Conservation (phyloP, 2,329 filamentous ascomycete genomes). For the Coniochaeta prunicola region DNA sequence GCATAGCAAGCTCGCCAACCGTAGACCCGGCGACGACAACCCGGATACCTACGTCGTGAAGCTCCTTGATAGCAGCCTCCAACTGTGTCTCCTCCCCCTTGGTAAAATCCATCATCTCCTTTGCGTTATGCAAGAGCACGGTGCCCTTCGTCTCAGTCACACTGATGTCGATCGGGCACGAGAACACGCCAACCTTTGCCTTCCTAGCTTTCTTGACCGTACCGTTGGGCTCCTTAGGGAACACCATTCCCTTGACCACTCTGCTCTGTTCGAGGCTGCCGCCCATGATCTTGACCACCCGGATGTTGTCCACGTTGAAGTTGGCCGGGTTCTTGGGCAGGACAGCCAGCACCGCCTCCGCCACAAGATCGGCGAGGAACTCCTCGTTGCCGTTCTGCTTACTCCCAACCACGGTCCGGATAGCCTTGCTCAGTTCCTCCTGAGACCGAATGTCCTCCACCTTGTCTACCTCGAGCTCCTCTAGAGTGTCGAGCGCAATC, state of each 20-base stretch:
- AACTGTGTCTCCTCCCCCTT: constrained; percentile 93
- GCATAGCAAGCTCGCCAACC: constrained; percentile 91
- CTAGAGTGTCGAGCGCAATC: constrained; percentile 76
- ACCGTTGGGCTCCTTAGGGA: constrained; percentile 90
- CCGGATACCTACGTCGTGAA: constrained; percentile 86
- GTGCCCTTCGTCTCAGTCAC: constrained; percentile 99
- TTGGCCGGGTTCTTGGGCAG: constrained; percentile 91
- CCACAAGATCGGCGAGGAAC: constrained; percentile 75
- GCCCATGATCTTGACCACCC: constrained; percentile 99
- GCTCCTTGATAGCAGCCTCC: constrained; percentile 86
- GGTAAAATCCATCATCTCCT: constrained; percentile 98
- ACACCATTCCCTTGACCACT: constrained; percentile 97
- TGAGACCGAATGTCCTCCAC: constrained; percentile 76
- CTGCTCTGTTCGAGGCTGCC: constrained; percentile 89
- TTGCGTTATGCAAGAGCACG: constrained; percentile 89
- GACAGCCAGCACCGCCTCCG: constrained; percentile 77
- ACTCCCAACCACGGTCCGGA: constrained; percentile 89
- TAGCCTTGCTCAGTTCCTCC: constrained; percentile 85
- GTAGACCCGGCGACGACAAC: constrained; percentile 89
- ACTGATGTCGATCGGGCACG: constrained; percentile 88
- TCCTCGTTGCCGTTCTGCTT: constrained; percentile 96
- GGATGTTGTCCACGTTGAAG: constrained; percentile 98
- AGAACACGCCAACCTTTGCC: constrained; percentile 95
- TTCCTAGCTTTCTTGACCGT: constrained; percentile 82
- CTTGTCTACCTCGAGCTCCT: constrained; percentile 86